These are phyloP conservation scores for Garcia nutans DNA, from an alignment of 345 rosid genomes.

Conservation along the genomic window DNA sequence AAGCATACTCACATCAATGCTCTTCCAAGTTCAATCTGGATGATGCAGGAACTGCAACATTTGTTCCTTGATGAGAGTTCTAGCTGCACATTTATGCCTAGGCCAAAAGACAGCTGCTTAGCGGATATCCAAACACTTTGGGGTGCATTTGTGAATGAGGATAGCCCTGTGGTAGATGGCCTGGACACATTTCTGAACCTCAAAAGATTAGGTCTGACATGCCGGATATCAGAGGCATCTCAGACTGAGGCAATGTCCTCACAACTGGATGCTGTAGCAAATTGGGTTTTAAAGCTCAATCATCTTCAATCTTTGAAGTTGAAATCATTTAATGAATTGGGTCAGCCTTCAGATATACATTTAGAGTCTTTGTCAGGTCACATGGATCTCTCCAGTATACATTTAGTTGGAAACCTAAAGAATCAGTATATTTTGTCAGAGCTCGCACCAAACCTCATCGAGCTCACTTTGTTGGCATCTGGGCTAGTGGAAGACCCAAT, in stretches of 20 bases:
- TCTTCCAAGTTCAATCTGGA: constrained; percentile 15
- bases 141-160: constrained; percentile 7
- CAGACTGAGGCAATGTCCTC: constrained; percentile 11
- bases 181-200: constrained; percentile 12
- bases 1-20: constrained; percentile 19
- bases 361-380: constrained; percentile 12
- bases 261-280: constrained; percentile 18
- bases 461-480: constrained; percentile 22
- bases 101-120: constrained; percentile 8
- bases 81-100: background rate
- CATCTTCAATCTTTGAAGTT: constrained; percentile 20
- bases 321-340: constrained; percentile 16
- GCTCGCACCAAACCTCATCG: constrained; percentile 16
- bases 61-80: constrained; percentile 16
- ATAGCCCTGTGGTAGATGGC: constrained; percentile 8
- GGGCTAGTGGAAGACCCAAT: constrained; percentile 19
- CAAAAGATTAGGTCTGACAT: constrained; percentile 14
- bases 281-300: constrained; percentile 14
- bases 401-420: constrained; percentile 14
- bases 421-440: background rate
- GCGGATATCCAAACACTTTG: constrained; percentile 8
- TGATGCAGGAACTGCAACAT: constrained; percentile 8
- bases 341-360: constrained; percentile 12
- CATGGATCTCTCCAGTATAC: constrained; percentile 16
- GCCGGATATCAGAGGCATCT: constrained; percentile 11